phyloP scores from a whole-genome alignment of 305 asterid genomes.

The Fraxinus albicans region DNA sequence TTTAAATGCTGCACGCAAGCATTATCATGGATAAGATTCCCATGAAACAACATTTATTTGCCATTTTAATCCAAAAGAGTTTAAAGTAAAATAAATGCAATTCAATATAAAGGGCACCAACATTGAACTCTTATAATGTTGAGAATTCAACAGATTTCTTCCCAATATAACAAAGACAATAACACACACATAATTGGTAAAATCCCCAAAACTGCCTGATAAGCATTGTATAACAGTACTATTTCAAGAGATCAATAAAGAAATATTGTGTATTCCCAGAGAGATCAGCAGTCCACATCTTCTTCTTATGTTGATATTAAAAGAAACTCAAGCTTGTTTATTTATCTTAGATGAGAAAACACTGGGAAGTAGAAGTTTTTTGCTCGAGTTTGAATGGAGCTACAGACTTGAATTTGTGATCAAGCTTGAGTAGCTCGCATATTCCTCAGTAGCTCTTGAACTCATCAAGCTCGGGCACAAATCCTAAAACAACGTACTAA shows the following conservation, averaged over 20 bases:
- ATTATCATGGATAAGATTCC: not conserved
- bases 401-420: not conserved
- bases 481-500: not conserved
- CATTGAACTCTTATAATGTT: not conserved
- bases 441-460: not conserved
- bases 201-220: not conserved
- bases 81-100: not conserved
- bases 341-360: not conserved
- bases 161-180: not conserved
- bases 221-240: not conserved
- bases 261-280: not conserved
- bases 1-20: not conserved
- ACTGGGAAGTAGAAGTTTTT: not conserved
- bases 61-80: not conserved
- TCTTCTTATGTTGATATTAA: not conserved
- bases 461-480: slow-evolving; percentile 1
- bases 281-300: not conserved
- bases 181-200: not conserved
- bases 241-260: slow-evolving; percentile 1
- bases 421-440: slow-evolving; percentile 1
- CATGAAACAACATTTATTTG: not conserved
- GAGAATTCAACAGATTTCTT: not conserved
- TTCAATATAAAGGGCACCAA: slow-evolving; percentile 5
- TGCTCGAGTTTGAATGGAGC: not conserved
- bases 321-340: not conserved